phyloP scores from a whole-genome alignment of 2,329 filamentous ascomycete species.

The Colletotrichum sp. region DNA sequence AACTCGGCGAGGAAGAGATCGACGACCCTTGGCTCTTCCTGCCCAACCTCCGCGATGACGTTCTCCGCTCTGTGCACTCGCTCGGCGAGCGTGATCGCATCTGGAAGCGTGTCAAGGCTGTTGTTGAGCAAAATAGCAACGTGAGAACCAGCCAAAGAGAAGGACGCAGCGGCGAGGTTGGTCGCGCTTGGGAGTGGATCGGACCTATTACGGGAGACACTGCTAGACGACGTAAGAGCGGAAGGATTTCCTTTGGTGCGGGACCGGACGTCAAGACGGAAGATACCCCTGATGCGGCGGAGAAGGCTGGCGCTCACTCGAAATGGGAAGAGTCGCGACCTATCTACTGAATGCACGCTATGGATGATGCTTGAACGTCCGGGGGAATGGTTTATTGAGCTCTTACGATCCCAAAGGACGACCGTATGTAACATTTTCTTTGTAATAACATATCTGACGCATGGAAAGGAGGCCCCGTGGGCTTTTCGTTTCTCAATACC shows the following conservation, averaged over 20 bases:
- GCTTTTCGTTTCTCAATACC: neutral
- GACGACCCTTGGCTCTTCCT: slow-evolving; percentile 85
- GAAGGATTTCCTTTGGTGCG: slow-evolving; percentile 51
- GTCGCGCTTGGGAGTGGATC: slow-evolving; percentile 74
- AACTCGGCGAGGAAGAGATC: slow-evolving; percentile 71
- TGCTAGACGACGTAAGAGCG: slow-evolving; percentile 54
- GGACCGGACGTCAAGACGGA: slow-evolving; percentile 42
- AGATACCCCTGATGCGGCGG: slow-evolving; percentile 24
- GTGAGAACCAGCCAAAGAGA: slow-evolving; percentile 78
- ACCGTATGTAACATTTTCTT: slow-evolving; percentile 12
- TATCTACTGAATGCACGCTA: slow-evolving; percentile 37
- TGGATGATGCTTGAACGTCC: neutral
- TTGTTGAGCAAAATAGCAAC: slow-evolving; percentile 95
- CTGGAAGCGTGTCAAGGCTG: slow-evolving; percentile 81
- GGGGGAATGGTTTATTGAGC: neutral
- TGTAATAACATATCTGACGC: slow-evolving; percentile 5
- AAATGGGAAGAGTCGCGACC: slow-evolving; percentile 49
- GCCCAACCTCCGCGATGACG: slow-evolving; percentile 89
- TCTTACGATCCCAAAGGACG: neutral
- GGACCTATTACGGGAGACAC: slow-evolving; percentile 57
- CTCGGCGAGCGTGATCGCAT: slow-evolving; percentile 77
- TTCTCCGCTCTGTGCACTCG: slow-evolving; percentile 82
- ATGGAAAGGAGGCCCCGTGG: neutral
- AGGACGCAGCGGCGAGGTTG: slow-evolving; percentile 69
- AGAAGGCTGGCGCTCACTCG: slow-evolving; percentile 21